Evolutionary conservation across 805 yeast species (phyloP), one percentile per base, ranked within the genome.

Genomic region (Suhomyces tanzawaensis): DNA sequence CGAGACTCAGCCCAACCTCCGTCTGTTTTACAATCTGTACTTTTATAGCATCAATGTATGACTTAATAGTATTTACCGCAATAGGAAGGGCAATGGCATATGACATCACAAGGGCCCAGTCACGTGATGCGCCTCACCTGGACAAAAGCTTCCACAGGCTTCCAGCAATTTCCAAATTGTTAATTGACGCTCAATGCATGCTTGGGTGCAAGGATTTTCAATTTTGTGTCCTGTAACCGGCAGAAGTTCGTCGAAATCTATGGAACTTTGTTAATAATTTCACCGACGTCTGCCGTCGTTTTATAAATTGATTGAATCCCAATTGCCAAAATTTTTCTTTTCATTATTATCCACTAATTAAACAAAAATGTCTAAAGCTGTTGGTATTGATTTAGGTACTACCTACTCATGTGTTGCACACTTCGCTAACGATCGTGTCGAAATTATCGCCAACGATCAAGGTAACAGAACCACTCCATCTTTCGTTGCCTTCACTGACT

Each of bases 381-480:
- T 57, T 50, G 62, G 62, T 45, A 57, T 57, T 51, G 62, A 57
- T 52, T 57, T 57, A 48, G 62, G 62, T 45, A 57, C 62, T 45
- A 57, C 61, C 42, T 57, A 57, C 60, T 57, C 61, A 37, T 56
- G 62, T 56, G 62, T 57, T 43, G 62, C 62, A 16, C 58, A 56
- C 57, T 57, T 55, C 42, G 50, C 61, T 51, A 57, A 57, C 49
- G 60, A 54, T 49, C 55, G 60, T 49, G 62, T 57, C 32, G 62
- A 56, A 47, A 57, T 57, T 37, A 57, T 57, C 32, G 62, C 62
- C 51, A 56, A 57, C 48, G 62, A 57, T 45, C 62, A 57, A 42
- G 62, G 62, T 53, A 57, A 57, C 61, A 56, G 62, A 55, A 53
- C 58, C 48, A 57, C 62, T 14, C 62, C 62, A 23, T 57, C 62